Evolutionary conservation across 164 flowering plant genomes (phyloP).

Genomic region (Chloranthus sessilifolius): DNA sequence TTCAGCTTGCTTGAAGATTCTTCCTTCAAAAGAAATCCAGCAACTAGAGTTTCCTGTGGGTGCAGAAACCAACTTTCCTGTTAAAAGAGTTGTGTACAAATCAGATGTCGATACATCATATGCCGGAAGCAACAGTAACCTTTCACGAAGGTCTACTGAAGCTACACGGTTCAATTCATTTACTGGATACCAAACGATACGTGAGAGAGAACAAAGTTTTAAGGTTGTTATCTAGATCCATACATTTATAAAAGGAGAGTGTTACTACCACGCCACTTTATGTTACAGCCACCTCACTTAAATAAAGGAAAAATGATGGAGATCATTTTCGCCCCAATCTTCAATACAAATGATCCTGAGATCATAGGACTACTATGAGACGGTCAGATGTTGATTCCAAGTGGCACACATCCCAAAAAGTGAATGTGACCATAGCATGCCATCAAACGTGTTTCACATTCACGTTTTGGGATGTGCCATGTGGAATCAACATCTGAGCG

Average conservation of each 20-base stretch:
- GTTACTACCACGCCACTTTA: too few relatives aligned
- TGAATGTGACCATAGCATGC: too few relatives aligned
- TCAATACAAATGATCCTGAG: too few relatives aligned
- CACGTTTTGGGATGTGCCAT: too few relatives aligned
- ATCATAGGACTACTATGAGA: too few relatives aligned
- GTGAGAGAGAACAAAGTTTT: slow-evolving; percentile 70
- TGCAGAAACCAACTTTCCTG: slow-evolving; percentile 25
- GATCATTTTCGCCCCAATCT: too few relatives aligned
- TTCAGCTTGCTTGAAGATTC: slow-evolving; percentile 83
- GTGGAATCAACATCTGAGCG: too few relatives aligned
- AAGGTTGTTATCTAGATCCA: slow-evolving; percentile 42
- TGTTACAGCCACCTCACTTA: too few relatives aligned
- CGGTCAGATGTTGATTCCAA: too few relatives aligned
- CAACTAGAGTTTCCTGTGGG: slow-evolving; percentile 49
- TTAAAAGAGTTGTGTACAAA: slow-evolving; percentile 47
- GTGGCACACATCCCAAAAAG: too few relatives aligned
- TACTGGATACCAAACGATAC: slow-evolving; percentile 72
- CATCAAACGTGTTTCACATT: too few relatives aligned
- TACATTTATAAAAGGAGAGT: slow-evolving; percentile 2
- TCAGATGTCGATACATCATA: slow-evolving; percentile 31
- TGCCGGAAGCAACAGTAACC: slow-evolving; percentile 21
- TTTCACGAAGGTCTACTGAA: slow-evolving; percentile 23
- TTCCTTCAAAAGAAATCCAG: slow-evolving; percentile 69
- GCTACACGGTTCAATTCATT: slow-evolving; percentile 67
- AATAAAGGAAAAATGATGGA: too few relatives aligned